Conservation (phyloP, 2,329 filamentous ascomycete genomes). For the Aspergillus ustus region DNA sequence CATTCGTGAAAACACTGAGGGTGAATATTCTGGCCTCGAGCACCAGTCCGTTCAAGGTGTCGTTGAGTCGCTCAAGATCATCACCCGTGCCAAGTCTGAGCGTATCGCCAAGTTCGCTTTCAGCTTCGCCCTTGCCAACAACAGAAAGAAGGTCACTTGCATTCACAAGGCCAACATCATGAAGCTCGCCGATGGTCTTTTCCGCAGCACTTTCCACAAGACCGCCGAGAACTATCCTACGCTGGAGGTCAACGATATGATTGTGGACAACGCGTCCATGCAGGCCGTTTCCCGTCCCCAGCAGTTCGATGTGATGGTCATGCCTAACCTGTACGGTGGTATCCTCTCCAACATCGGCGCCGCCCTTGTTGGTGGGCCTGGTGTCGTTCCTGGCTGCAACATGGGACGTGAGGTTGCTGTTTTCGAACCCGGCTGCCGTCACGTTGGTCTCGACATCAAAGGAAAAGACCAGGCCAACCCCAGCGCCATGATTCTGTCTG, state of each 20-base stretch:
- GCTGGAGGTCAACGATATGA: constrained; percentile 98
- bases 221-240: constrained; percentile 94
- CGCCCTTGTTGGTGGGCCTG: constrained; percentile 93
- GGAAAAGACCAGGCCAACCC: constrained; percentile 99
- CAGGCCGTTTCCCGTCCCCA: constrained; percentile 95
- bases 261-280: constrained; percentile 99
- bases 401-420: constrained; percentile 98
- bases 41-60: constrained; percentile 96
- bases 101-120: constrained; percentile 99
- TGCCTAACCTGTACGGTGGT: constrained; percentile 98
- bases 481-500: constrained; percentile 90
- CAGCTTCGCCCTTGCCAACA: constrained; percentile 96
- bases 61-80: constrained; percentile 99
- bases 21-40: constrained; percentile 98
- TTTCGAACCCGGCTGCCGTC: constrained; percentile 98
- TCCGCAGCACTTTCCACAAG: constrained; percentile 95
- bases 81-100: constrained; percentile 98
- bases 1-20: constrained; percentile 99
- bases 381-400: constrained; percentile 98
- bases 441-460: constrained; percentile 99
- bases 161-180: constrained; percentile 99
- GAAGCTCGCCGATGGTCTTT: constrained; percentile 98
- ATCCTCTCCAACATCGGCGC: constrained; percentile 99
- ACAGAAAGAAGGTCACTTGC: constrained; percentile 98
- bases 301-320: constrained; percentile 99